Percentiles rank a stretch among this genome's conserved stretches.
These are phyloP conservation scores for Inonotus obliquus DNA, from an alignment of 1,284 basidiomycete species.

Conservation along the genomic window DNA sequence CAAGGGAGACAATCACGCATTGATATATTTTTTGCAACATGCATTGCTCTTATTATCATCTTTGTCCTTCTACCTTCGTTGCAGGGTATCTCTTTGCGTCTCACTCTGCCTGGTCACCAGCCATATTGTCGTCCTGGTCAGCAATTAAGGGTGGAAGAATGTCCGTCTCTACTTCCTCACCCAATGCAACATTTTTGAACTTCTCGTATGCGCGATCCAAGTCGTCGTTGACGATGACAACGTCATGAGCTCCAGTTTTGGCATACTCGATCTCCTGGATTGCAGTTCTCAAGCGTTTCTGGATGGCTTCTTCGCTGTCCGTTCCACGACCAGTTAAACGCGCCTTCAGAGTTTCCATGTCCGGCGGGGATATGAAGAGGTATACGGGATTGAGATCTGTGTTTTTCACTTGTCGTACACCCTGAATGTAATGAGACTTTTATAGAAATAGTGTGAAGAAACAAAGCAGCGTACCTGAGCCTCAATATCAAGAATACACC, in stretches of 20 bases:
- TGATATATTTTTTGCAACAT: constrained; percentile 1
- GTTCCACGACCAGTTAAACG: constrained; percentile 83
- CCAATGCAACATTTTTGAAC: constrained; percentile 70
- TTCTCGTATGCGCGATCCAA: constrained; percentile 77
- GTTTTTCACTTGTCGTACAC: constrained; percentile 84
- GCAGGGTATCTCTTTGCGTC: background rate
- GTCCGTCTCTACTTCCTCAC: constrained; percentile 51
- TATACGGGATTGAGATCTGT: constrained; percentile 81
- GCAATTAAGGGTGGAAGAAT: constrained; percentile 37
- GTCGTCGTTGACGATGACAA: constrained; percentile 91
- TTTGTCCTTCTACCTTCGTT: background rate
- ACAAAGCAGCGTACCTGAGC: constrained; percentile 63
- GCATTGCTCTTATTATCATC: background rate
- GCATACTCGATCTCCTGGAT: constrained; percentile 87
- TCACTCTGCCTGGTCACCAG: background rate
- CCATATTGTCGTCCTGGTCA: too few species aligned
- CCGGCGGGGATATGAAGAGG: constrained; percentile 92
- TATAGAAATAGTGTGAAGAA: background rate
- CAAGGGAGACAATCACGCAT: constrained; percentile 12
- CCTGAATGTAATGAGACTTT: constrained; percentile 42
- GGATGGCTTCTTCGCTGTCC: constrained; percentile 72
- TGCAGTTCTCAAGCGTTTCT: constrained; percentile 78
- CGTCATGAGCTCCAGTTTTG: constrained; percentile 70
- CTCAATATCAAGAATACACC: constrained; percentile 97
- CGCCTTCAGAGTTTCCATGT: constrained; percentile 56